phyloP scores from a whole-genome alignment of 164 flowering plant genomes.

The Aristolochia californica region DNA sequence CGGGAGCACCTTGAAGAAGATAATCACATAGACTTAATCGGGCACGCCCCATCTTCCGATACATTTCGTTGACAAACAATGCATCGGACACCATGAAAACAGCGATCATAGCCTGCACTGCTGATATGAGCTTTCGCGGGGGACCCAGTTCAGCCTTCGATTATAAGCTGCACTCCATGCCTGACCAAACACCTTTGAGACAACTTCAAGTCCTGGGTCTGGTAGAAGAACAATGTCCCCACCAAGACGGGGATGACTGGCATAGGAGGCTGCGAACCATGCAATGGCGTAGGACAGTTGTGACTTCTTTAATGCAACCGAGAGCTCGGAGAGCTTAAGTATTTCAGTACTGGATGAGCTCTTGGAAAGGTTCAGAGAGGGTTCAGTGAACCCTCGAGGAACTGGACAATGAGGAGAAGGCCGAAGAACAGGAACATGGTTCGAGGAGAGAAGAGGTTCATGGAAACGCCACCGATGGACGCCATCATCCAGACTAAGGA shows the following conservation, averaged over 20 bases:
- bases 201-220: conserved; percentile 57
- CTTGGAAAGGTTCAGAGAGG: conserved; percentile 61
- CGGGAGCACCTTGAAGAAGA: conserved; percentile 81
- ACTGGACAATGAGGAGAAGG: conserved; percentile 45
- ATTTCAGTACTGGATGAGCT: conserved; percentile 34
- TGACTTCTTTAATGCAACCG: conserved; percentile 40
- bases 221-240: conserved; percentile 95
- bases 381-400: conserved; percentile 53
- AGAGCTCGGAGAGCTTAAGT: conserved; percentile 50
- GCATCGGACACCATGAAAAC: conserved; percentile 68
- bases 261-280: conserved; percentile 82
- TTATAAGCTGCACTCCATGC: conserved; percentile 67
- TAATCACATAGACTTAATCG: conserved; percentile 54
- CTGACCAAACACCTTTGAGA: conserved; percentile 91
- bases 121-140: conserved; percentile 55
- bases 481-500: conserved; percentile 79
- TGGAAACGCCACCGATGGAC: conserved; percentile 60
- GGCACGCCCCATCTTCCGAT: conserved; percentile 49
- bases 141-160: conserved; percentile 34
- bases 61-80: conserved; percentile 56
- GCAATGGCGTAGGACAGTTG: conserved; percentile 56
- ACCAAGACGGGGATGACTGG: conserved; percentile 59
- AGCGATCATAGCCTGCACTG: conserved; percentile 52
- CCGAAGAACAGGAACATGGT: conserved; percentile 53
- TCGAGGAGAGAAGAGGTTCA: conserved; percentile 39